Evolutionary conservation across 768 basidiomycete species (phyloP).

Genomic region (Gymnopilus junonius): DNA sequence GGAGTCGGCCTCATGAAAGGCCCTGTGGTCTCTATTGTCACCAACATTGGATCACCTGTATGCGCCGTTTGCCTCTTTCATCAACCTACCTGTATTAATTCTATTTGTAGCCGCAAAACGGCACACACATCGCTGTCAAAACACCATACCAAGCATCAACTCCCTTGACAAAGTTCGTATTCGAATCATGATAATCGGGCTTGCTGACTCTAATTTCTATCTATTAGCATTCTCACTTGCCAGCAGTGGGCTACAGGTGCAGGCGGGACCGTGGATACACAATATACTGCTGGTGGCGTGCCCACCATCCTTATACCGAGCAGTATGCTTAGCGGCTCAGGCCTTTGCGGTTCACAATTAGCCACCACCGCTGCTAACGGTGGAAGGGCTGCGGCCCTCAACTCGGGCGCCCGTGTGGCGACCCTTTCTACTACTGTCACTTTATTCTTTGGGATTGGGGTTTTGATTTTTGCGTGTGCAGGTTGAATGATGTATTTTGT

Average conservation of each 20-base stretch:
- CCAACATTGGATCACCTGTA: slow-evolving; percentile 78
- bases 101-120: slow-evolving; percentile 51
- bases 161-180: slow-evolving; percentile 59
- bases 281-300: slow-evolving; percentile 67
- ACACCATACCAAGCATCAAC: slow-evolving; percentile 55
- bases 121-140: slow-evolving; percentile 56
- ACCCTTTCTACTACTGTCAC: slow-evolving; percentile 6
- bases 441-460: slow-evolving; percentile 3
- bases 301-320: slow-evolving; percentile 59
- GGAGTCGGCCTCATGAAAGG: slow-evolving; percentile 73
- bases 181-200: not conserved
- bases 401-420: not conserved
- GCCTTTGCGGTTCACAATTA: slow-evolving; percentile 39
- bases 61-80: slow-evolving; percentile 17
- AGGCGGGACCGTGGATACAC: slow-evolving; percentile 59
- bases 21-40: slow-evolving; percentile 60
- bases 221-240: slow-evolving; percentile 62
- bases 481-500: not conserved
- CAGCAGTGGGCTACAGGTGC: slow-evolving; percentile 71
- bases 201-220: not conserved
- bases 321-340: slow-evolving; percentile 37
- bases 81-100: not conserved
- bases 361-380: slow-evolving; percentile 22
- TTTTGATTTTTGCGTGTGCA: not conserved
- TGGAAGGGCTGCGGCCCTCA: slow-evolving; percentile 25